Percentiles rank a stretch among this genome's conserved stretches.
These are phyloP conservation scores for Azolla pinnata DNA, from an alignment of 75 land plant genomes.

Conservation along the genomic window DNA sequence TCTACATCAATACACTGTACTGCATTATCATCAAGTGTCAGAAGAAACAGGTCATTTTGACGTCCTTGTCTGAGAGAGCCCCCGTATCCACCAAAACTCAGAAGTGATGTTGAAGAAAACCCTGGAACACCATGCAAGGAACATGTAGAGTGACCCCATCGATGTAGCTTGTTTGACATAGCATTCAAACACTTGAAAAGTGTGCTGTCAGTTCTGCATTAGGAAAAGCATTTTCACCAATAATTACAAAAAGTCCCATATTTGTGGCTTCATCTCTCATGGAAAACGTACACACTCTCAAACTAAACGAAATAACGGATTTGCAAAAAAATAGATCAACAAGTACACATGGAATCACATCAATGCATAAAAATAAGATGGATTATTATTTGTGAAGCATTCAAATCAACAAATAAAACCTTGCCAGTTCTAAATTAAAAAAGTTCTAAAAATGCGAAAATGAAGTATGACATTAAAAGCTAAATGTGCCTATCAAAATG, in stretches of 20 bases:
- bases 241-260: too few relatives aligned
- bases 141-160: slow-evolving; percentile 87
- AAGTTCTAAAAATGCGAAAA: too few relatives aligned
- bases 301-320: neutral
- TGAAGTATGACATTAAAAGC: too few relatives aligned
- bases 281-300: neutral
- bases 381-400: too few relatives aligned
- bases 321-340: neutral
- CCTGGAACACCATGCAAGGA: slow-evolving; percentile 2
- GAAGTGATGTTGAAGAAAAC: slow-evolving; percentile 13
- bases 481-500: too few relatives aligned
- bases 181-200: too few relatives aligned
- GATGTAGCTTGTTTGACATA: too few relatives aligned
- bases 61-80: slow-evolving; percentile 77
- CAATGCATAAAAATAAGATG: too few relatives aligned
- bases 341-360: neutral
- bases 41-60: slow-evolving; percentile 44
- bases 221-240: too few relatives aligned
- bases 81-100: slow-evolving; percentile 91
- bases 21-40: slow-evolving; percentile 34
- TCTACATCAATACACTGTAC: slow-evolving; percentile 24
- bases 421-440: too few relatives aligned
- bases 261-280: neutral
- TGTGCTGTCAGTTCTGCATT: too few relatives aligned
- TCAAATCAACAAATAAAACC: too few relatives aligned